Evolutionary conservation across 352 stramenopile species (phyloP), one percentile per base, ranked within the genome.

Genomic region (Phytophthora palmivora): DNA sequence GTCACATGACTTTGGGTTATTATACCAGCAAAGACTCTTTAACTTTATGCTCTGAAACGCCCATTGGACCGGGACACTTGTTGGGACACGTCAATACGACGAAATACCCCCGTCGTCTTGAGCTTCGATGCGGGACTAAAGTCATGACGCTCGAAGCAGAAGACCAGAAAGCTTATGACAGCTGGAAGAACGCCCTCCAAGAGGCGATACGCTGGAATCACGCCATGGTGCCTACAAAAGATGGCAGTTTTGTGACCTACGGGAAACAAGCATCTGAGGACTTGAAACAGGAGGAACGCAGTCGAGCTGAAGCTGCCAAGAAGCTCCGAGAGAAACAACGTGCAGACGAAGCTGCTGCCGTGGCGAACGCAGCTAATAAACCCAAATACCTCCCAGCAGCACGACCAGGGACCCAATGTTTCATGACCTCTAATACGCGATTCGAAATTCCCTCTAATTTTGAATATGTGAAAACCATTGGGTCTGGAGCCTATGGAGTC

Each of bases 401-500:
- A 30, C 70, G 85, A 0, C 68, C 78, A 0, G 84, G 82, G 0
- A 83, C 74, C 42, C 87, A 95, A 60, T 94, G 84, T 51, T 95
- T 95, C 57, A 84, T 90, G 65, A 91, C 84, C 14, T 94, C 84
- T 28, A 95, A 94, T 68, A 93, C 87, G 45, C 62, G 76, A 24
- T 95, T 94, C 48, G 87, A 95, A 52, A 91, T 94, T 52, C 87
- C 87, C 15, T 79, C 71, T 19, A 72, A 76, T 46, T 95, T 87
- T 57, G 78, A 92, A 63, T 93, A 93, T 63, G 72, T 89, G 42
- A 95, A 95, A 57, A 92, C 83, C 0, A 91, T 97, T 41, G 92
- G 92, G 6, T 96, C 90, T 0, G 92, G 92, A 15, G 92, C 92
- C 4, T 98, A 97, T 54, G 92, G 92, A 7, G 88, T 97, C 36